Base-by-base conservation (phyloP, 805 yeast genomes). In the Candida silvatica region DNA sequence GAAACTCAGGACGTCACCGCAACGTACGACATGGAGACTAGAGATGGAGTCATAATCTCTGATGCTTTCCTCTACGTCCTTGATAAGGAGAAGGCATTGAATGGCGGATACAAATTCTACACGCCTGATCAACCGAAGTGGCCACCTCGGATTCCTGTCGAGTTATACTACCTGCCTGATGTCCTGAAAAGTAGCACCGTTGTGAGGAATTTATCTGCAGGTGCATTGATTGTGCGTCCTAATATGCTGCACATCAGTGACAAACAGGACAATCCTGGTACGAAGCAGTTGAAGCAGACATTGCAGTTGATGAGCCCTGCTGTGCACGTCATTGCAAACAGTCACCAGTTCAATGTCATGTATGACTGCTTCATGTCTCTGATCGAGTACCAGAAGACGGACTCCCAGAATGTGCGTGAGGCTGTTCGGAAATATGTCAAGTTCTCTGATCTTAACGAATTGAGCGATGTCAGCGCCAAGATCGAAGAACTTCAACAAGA, bases 71-170 rank as follows among this genome's bases (percentile, higher is more conserved):
- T 71, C 8, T 73, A 71, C 41, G 73, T 73, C 2, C 56, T 77
- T 31, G 62, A 64, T 20, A 65, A 33, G 58, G 61, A 52, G 46
- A 58, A 47, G 38, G 61, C 29, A 20, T 47, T 35, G 32, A 51
- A 53, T 6, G 59, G 57, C 14, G 52, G 54, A 17, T 58, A 58
- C 36, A 56, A 55, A 11, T 49, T 61, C 19, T 54, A 52, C 31
- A 43, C 43, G 14, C 54, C 61, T 6, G 44, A 51, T 31, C 51
- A 55, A 9, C 44, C 40, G 4, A 41, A 44, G 7, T 79, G 85
- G 85, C 83, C 85, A 0, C 85, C 85, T 0, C 69, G 73, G 68
- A 45, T 79, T 16, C 82, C 83, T 1, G 45, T 75, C 35, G 87
- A 79, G 49, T 65, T 74, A 45, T 74, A 80, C 48, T 72, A 71